These are phyloP conservation scores for Croton setiger DNA, from an alignment of 441 rosid species.

Conservation along the genomic window DNA sequence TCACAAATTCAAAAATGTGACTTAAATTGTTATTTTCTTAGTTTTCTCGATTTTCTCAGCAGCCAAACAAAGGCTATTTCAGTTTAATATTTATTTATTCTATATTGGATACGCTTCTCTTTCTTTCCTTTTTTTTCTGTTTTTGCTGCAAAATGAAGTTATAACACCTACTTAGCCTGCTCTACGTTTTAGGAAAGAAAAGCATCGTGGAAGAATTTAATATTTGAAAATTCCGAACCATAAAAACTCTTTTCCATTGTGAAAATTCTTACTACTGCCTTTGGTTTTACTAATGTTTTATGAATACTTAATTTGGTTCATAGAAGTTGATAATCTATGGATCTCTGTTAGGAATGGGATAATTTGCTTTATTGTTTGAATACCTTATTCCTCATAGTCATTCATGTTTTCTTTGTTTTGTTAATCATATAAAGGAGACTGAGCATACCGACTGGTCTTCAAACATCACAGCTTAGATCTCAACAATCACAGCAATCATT, in stretches of 20 bases:
- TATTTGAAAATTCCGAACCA: not conserved
- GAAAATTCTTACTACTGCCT: not conserved
- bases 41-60: not conserved
- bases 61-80: not conserved
- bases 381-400: not conserved
- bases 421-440: conserved; percentile 49
- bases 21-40: not conserved
- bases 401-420: not conserved
- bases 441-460: conserved; percentile 40
- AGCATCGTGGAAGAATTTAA: too few relatives aligned
- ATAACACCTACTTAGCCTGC: not conserved
- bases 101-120: conserved; percentile 10
- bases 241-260: not conserved
- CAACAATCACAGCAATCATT: conserved; percentile 82
- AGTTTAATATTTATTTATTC: not conserved
- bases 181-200: too few relatives aligned
- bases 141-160: not conserved
- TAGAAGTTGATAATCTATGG: not conserved
- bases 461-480: conserved; percentile 60
- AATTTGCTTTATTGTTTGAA: not conserved
- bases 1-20: conserved; percentile 1
- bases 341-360: not conserved
- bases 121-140: too few relatives aligned
- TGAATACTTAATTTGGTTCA: not conserved
- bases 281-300: not conserved